A percentile compares a stretch with the other conserved stretches of the same genome.
These are phyloP conservation scores for Hypoxylon rickii DNA, from an alignment of 495 filamentous ascomycete species.

Conservation along the genomic window DNA sequence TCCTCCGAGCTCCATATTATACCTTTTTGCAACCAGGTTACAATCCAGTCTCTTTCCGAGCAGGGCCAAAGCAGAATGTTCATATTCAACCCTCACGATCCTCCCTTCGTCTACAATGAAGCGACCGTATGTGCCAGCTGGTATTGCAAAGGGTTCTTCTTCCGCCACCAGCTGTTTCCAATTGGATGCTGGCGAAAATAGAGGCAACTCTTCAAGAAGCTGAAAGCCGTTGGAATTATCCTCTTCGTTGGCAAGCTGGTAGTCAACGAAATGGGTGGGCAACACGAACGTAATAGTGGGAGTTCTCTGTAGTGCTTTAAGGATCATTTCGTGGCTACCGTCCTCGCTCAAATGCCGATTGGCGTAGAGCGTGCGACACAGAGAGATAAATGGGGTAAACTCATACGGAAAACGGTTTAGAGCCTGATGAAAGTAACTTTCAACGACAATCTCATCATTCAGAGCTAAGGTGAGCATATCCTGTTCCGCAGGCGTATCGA, in stretches of 20 bases:
- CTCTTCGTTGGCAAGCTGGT: conserved; percentile 78
- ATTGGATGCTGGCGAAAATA: conserved; percentile 50
- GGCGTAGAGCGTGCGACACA: conserved; percentile 46
- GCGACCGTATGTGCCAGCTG: conserved; percentile 68
- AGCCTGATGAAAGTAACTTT: conserved; percentile 62
- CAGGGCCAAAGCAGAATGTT: conserved; percentile 77
- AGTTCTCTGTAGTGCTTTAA: conserved; percentile 63
- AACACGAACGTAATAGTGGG: conserved; percentile 74
- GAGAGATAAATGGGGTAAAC: conserved; percentile 71
- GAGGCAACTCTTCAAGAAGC: conserved; percentile 55
- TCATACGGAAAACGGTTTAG: conserved; percentile 85
- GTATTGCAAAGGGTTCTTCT: conserved; percentile 56
- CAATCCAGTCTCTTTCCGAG: conserved; percentile 73
- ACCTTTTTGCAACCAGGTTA: conserved; percentile 47
- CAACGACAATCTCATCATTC: conserved; percentile 59
- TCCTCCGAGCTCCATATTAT: conserved; percentile 39
- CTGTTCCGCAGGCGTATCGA: conserved; percentile 47
- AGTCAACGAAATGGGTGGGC: conserved; percentile 66
- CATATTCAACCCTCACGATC: conserved; percentile 64
- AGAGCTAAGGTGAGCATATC: conserved; percentile 55
- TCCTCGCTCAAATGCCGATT: conserved; percentile 47
- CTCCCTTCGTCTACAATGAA: conserved; percentile 66
- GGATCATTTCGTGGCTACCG: conserved; percentile 54
- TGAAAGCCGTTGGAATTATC: conserved; percentile 74
- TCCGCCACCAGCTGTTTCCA: conserved; percentile 35